Conservation (phyloP, 2,329 filamentous ascomycete genomes). For the Fusarium sublunatum region DNA sequence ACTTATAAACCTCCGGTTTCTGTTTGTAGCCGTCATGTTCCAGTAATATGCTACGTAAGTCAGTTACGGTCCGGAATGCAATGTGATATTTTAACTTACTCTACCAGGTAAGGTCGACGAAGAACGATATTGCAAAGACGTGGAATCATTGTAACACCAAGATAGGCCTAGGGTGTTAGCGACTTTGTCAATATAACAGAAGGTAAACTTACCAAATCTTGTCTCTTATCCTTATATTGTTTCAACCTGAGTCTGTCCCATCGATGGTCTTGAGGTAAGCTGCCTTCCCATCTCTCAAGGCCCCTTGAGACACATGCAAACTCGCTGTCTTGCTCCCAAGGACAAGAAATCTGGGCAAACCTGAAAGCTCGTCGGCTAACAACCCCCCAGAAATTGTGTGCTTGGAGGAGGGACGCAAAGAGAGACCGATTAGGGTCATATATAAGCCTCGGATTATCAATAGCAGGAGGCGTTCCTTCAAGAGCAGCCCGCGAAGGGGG, state of each 20-base stretch:
- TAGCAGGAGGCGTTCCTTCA: slow-evolving; percentile 63
- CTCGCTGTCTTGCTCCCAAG: slow-evolving; percentile 61
- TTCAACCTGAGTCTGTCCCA: slow-evolving; percentile 59
- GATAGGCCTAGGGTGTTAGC: slow-evolving; percentile 58
- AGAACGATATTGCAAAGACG: slow-evolving; percentile 68
- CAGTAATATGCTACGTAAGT: slow-evolving; percentile 56
- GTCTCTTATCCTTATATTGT: slow-evolving; percentile 59
- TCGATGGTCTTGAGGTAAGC: slow-evolving; percentile 59
- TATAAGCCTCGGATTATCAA: slow-evolving; percentile 58
- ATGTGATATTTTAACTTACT: slow-evolving; percentile 52
- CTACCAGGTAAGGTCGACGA: slow-evolving; percentile 63
- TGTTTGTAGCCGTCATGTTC: slow-evolving; percentile 53
- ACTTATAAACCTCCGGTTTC: slow-evolving; percentile 55
- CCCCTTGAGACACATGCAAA: slow-evolving; percentile 58
- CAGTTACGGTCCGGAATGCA: not conserved
- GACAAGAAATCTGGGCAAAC: slow-evolving; percentile 56
- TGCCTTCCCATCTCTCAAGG: slow-evolving; percentile 61
- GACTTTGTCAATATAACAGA: not conserved
- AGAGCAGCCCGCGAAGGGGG: slow-evolving; percentile 64
- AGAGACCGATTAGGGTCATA: slow-evolving; percentile 60
- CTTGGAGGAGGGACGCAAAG: slow-evolving; percentile 67
- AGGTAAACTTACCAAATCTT: slow-evolving; percentile 59
- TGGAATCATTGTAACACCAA: slow-evolving; percentile 66
- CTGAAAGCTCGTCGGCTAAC: slow-evolving; percentile 62
- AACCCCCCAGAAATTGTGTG: slow-evolving; percentile 65